Base-by-base conservation (phyloP, 306 rosid genomes). In the Mucuna pruriens region DNA sequence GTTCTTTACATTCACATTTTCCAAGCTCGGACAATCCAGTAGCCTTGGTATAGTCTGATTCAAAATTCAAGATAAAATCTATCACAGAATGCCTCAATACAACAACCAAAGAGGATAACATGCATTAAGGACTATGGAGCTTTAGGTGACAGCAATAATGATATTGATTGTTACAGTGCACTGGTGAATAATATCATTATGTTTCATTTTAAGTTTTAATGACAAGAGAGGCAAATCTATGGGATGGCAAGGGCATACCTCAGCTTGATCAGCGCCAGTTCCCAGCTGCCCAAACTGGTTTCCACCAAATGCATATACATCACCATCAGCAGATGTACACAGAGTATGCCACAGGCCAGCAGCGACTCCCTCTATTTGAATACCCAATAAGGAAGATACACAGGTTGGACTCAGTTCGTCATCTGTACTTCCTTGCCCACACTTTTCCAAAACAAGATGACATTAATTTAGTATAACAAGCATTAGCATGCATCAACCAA, bases 221-320 rank as follows among this genome's bases (percentile, higher is more conserved):
- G 54, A 46, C 22, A 66, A 83, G 12, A 45, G 25, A n/a, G 17
- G 77, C 2, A 29, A 54, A 79, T 40, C 40, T 45, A 66, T 31
- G 36, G 38, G 51, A 70, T 78, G 76, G 44, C 76, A 42, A 72
- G 68, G 44, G 19, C 55, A 52, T 85, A 95, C 97, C 98, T 92
- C 97, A 16, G 97, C 94, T 83, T 95, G 92, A 55, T 90, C 97
- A 33, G 86, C 77, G 65, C 97, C 97, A 22, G 98, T 95, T 83
- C 98, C 98, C 77, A 95, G 89, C 91, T 95, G 97, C 74, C 98
- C 97, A 87, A 95, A 95, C 77, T 95, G 97, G 80, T 95, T 95
- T 26, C 98, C 95, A 3, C 97, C 98, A 88, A 95, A 95, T 69
- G 97, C 79, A 81, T 91, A 95, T 11, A 92, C 94, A 70, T 88